phyloP scores from a whole-genome alignment of 352 stramenopile genomes.

The Globisporangium recalcitrans region DNA sequence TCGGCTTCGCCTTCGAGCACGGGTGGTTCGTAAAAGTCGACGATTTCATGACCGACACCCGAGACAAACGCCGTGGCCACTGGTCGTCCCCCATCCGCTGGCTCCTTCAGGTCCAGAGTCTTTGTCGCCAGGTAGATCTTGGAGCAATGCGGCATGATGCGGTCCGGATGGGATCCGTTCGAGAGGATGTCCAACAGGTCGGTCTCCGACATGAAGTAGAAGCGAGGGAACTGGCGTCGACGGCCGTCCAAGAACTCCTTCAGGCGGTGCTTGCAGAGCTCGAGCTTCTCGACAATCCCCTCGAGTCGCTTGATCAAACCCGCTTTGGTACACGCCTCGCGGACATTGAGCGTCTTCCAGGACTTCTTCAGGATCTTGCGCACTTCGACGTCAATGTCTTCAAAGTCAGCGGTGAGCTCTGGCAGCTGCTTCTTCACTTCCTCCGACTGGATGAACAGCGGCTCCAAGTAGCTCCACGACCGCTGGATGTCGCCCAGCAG shows the following conservation, averaged over 20 bases:
- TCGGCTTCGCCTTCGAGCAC: slow-evolving; percentile 95
- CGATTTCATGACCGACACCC: slow-evolving; percentile 91
- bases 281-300: slow-evolving; percentile 89
- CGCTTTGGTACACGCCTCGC: slow-evolving; percentile 84
- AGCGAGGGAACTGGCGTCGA: slow-evolving; percentile 91
- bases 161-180: slow-evolving; percentile 91
- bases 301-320: slow-evolving; percentile 90
- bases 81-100: slow-evolving; percentile 48
- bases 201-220: slow-evolving; percentile 89
- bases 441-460: slow-evolving; percentile 94
- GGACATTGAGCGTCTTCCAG: slow-evolving; percentile 89
- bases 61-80: slow-evolving; percentile 91
- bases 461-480: slow-evolving; percentile 95
- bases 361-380: slow-evolving; percentile 81
- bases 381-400: slow-evolving; percentile 92
- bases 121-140: slow-evolving; percentile 96
- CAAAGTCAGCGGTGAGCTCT: slow-evolving; percentile 91
- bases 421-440: slow-evolving; percentile 95
- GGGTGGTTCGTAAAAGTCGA: slow-evolving; percentile 90
- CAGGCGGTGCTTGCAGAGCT: slow-evolving; percentile 92
- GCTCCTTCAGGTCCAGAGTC: slow-evolving; percentile 83
- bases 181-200: slow-evolving; percentile 95
- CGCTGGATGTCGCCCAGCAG: slow-evolving; percentile 94
- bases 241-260: slow-evolving; percentile 94
- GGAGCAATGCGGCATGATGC: slow-evolving; percentile 93